Base-by-base conservation (phyloP, 2,329 filamentous ascomycete genomes). In the Aureobasidium sp. region DNA sequence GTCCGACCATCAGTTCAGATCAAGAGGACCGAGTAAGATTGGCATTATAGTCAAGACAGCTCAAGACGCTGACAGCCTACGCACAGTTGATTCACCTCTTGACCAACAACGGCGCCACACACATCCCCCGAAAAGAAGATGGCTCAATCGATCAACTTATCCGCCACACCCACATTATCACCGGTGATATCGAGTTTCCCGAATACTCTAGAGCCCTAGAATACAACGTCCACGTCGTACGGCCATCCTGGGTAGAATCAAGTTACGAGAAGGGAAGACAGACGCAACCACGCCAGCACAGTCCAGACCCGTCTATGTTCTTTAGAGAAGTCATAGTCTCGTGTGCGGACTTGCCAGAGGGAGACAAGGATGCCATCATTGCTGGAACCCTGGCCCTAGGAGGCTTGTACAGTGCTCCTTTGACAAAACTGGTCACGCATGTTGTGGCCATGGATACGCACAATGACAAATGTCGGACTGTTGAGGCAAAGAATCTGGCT, bases 301-400 rank as follows among this genome's bases (percentile, higher is more conserved):
- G 88, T 50, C 94, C 94, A 1, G 94, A 99, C 69, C 92, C 93
- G 1, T 84, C 88, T 63, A 85, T 96, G 72, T 94, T 97, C 73
- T 90, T 99, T 75, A 89, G 89, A 57, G 87, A 91, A 67, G 88
- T 97, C 46, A 84, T 89, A 32, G 81, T 97, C 20, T 88, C 87
- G 36, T 95, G 90, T 70, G 90, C 87, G 51, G 89, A 94, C 69
- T 84, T 99, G 51, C 94, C 94, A 0, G 79, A 85, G 39, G 88
- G 86, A 39, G 94, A 99, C 74, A 90, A 91, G 72, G 93, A 97
- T 76, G 90, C 91, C 12, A 97, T 99, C 62, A 85, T 90, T 42
- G 94, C 92, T 12, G 93, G 91, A 1, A 90, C 93, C 2, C 78
- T 96, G 70, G 93, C 94, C 0, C 86, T 97, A 76, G 94, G 94